Evolutionary conservation across 2,329 filamentous ascomycete genomes (phyloP).

Genomic region (Penicillium sumatraense): DNA sequence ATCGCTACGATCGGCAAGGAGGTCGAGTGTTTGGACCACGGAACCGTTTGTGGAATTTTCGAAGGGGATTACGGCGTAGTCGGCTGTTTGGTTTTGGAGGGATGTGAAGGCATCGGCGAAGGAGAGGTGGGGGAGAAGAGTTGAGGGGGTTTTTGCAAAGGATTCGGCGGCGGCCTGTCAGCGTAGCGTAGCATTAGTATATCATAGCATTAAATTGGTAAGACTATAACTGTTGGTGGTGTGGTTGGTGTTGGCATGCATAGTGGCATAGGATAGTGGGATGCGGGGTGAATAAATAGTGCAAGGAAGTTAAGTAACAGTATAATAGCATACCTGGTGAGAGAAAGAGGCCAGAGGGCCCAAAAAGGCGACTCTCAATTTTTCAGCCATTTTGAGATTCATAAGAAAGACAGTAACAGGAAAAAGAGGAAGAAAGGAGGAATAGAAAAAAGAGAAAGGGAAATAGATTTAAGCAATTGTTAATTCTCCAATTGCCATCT

Average conservation of each 20-base stretch:
- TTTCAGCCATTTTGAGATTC: constrained; percentile 4
- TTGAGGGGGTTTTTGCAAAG: constrained; percentile 45
- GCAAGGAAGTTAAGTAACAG: not conserved
- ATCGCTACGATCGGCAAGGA: constrained; percentile 74
- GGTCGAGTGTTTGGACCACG: constrained; percentile 87
- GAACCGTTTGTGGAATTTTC: constrained; percentile 96
- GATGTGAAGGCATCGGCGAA: constrained; percentile 74
- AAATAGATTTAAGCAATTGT: no score
- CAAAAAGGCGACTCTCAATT: constrained; percentile 57
- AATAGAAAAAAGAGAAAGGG: not conserved
- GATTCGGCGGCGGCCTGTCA: constrained; percentile 58
- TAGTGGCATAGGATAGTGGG: not conserved
- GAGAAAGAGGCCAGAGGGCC: constrained; percentile 70
- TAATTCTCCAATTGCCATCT: constrained; percentile 8
- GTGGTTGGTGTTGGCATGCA: no score
- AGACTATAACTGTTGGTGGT: no score
- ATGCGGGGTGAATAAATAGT: constrained; percentile 19
- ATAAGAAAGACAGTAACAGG: not conserved
- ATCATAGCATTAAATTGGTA: no score
- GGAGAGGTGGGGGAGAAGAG: constrained; percentile 39
- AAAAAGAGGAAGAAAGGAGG: not conserved
- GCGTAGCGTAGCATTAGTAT: constrained; percentile 6
- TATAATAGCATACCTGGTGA: constrained; percentile 61
- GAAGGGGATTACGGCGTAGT: constrained; percentile 85
- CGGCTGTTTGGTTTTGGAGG: constrained; percentile 68